Evolutionary conservation across 2,329 filamentous ascomycete species (phyloP).

Genomic region (Zymoseptoria brevis): DNA sequence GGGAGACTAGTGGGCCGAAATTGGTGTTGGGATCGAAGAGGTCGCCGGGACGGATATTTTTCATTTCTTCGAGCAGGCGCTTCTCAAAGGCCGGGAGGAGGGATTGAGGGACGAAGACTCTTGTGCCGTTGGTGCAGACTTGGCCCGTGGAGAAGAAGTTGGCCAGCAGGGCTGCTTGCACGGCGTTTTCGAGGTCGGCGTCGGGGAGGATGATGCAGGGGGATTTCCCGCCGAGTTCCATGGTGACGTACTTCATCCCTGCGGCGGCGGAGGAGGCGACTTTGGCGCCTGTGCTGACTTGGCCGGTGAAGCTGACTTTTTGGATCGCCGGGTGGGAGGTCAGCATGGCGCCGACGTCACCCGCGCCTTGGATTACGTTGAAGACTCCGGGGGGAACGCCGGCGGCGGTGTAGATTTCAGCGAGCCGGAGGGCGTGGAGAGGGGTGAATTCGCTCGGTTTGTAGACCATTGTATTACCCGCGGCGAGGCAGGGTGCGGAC

Average conservation of each 20-base stretch:
- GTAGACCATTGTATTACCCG: constrained; percentile 85
- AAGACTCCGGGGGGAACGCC: constrained; percentile 76
- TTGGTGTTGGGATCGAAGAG: constrained; percentile 67
- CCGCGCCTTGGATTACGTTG: constrained; percentile 76
- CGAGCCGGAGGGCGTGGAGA: constrained; percentile 68
- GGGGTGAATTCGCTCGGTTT: constrained; percentile 84
- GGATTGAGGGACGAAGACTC: constrained; percentile 67
- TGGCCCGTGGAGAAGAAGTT: constrained; percentile 90
- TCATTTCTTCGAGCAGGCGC: constrained; percentile 61
- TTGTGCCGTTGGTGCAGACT: constrained; percentile 86
- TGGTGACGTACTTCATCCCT: constrained; percentile 82
- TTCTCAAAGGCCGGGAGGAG: constrained; percentile 63
- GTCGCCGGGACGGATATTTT: constrained; percentile 61
- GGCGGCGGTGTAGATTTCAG: constrained; percentile 68
- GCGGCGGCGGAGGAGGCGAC: constrained; percentile 68
- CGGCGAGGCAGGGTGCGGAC: constrained; percentile 74
- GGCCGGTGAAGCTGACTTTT: constrained; percentile 85
- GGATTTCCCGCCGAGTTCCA: constrained; percentile 86
- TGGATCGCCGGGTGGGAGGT: constrained; percentile 64
- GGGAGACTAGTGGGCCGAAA: constrained; percentile 74
- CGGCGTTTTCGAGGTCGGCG: constrained; percentile 69
- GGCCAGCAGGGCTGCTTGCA: constrained; percentile 84
- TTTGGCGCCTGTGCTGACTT: constrained; percentile 74
- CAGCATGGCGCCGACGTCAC: constrained; percentile 67
- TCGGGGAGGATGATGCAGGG: constrained; percentile 74